phyloP scores from a whole-genome alignment of 345 rosid species.

The Eucalyptus microcorys region DNA sequence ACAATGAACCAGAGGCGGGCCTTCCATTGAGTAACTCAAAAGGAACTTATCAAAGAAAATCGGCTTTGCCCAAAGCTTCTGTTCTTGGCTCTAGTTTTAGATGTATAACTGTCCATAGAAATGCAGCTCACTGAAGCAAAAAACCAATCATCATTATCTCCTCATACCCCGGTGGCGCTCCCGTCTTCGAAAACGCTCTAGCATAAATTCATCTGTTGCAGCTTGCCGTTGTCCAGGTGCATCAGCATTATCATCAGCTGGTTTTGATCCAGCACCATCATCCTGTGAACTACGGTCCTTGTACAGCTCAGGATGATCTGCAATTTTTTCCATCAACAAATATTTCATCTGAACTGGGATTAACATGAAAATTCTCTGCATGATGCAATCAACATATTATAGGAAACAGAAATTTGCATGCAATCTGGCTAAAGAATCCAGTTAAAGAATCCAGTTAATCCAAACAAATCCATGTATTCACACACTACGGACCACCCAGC shows the following conservation, averaged over 20 bases:
- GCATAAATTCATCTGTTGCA: slow-evolving; percentile 88
- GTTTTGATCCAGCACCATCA: slow-evolving; percentile 43
- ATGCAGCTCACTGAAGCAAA: background rate
- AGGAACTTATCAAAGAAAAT: background rate
- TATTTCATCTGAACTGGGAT: background rate
- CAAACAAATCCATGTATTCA: background rate
- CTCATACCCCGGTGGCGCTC: slow-evolving; percentile 90
- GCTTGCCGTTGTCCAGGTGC: slow-evolving; percentile 78
- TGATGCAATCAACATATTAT: background rate
- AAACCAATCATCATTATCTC: slow-evolving; percentile 34
- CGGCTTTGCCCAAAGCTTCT: background rate
- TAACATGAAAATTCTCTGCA: background rate
- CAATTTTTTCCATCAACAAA: background rate
- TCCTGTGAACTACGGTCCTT: slow-evolving; percentile 44
- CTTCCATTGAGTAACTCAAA: background rate
- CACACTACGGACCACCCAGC: background rate
- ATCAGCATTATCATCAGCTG: slow-evolving; percentile 30
- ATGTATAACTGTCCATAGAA: background rate
- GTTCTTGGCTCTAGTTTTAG: background rate
- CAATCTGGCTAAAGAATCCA: background rate
- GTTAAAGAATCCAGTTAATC: background rate
- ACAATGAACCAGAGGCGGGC: background rate
- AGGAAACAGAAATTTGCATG: background rate
- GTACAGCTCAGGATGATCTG: slow-evolving; percentile 96
- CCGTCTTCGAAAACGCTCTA: slow-evolving; percentile 90